Base-by-base conservation (phyloP, 352 stramenopile genomes). In the Pythium apleroticum region DNA sequence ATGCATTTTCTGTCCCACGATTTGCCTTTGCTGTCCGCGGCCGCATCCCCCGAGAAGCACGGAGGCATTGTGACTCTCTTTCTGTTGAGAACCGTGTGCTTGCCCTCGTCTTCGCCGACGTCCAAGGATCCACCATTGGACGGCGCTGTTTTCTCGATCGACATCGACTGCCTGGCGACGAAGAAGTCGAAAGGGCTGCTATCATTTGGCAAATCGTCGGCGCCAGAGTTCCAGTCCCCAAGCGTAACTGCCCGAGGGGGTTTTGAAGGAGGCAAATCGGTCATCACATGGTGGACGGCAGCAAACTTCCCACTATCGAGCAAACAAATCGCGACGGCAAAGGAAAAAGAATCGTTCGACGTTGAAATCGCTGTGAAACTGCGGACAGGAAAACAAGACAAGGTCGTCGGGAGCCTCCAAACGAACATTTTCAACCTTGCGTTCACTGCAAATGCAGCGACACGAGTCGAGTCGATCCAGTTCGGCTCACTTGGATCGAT, bases 341-440 rank as follows among this genome's bases (percentile, higher is more conserved):
- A 70, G 50, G 75, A 80, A 24, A 80, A 79, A 48, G 75, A 82
- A 31, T 33, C 46, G 14, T 55, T 82, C 17, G 58, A 74, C 2
- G 24, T 82, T 1, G 72, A 78, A 33, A 17, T 82, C 6, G 41
- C 60, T 15, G 52, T 82, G 9, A 63, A 58, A 14, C 52, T 57
- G 53, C 28, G 22, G 27, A 22, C 28, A 25, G 65, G 67, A 0
- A 77, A 70, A 19, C 55, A 57, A 14, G 27, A 54, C 7, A 70
- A 70, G 41, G 9, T 17, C 4, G 61, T 81, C n/a, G 72, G 74
- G 48, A 79, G 59, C 46, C 37, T 65, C 25, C 69, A 75, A n/a
- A 28, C 78, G n/a, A 72, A 77, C 22, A 27, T 63, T 14, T 77
- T 50, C 24, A 24, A 37, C 20, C 30, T 56, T 6, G 54, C 52